Evolutionary conservation across 768 basidiomycete genomes (phyloP).

Genomic region (Cystofilobasidium capitatum): DNA sequence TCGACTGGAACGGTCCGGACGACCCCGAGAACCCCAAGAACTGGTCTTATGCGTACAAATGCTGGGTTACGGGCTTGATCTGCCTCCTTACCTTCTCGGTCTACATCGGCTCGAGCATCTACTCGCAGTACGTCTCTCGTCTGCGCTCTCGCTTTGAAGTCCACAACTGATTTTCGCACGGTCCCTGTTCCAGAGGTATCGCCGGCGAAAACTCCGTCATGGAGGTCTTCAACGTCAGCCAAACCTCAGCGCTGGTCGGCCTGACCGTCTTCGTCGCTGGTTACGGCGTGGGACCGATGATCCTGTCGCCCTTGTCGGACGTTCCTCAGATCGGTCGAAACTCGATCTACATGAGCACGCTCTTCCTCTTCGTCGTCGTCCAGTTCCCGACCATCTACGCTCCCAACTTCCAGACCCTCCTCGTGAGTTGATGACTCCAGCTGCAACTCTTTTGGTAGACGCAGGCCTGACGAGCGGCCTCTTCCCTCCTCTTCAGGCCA

Average conservation of each 20-base stretch:
- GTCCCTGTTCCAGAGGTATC: neutral
- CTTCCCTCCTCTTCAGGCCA: neutral
- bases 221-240: constrained; percentile 22
- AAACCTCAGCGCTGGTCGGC: constrained; percentile 33
- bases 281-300: constrained; percentile 39
- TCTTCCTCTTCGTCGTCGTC: constrained; percentile 38
- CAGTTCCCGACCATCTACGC: constrained; percentile 38
- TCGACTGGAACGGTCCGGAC: constrained; percentile 1
- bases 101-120: constrained; percentile 28
- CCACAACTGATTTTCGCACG: constrained; percentile 27
- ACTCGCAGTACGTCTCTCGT: constrained; percentile 11
- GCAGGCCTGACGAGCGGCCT: neutral
- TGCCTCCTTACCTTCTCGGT: constrained; percentile 27
- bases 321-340: constrained; percentile 40
- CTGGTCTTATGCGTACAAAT: constrained; percentile 27
- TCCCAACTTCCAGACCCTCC: constrained; percentile 36
- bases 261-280: constrained; percentile 40
- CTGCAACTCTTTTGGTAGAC: too few relatives aligned
- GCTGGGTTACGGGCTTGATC: constrained; percentile 30
- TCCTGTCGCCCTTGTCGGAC: constrained; percentile 36
- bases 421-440: constrained; percentile 28
- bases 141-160: neutral
- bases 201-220: constrained; percentile 5
- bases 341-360: constrained; percentile 38
- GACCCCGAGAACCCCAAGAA: constrained; percentile 18